Percentiles rank a stretch among this genome's conserved stretches.
These are phyloP conservation scores for Blepharisma stoltei DNA, from an alignment of 73 alveolate genomes.

Conservation along the genomic window DNA sequence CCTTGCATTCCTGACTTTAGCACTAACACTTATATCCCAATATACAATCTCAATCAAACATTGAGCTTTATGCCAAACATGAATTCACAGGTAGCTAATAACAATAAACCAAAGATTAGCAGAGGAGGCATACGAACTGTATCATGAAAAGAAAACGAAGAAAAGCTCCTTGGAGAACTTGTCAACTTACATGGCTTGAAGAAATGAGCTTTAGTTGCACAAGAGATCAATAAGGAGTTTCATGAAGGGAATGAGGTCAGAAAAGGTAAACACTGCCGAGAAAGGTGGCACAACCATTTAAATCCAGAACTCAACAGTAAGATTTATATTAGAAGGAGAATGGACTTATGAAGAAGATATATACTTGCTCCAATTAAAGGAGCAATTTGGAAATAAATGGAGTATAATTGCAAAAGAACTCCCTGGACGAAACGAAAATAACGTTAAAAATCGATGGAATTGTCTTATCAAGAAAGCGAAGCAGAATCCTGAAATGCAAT, in stretches of 20 bases:
- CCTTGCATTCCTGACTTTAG: too few relatives aligned
- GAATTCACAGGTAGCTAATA: too few relatives aligned
- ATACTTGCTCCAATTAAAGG: slow-evolving; percentile 59
- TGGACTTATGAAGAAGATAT: slow-evolving; percentile 85
- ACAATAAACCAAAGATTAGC: too few relatives aligned
- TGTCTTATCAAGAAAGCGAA: too few relatives aligned
- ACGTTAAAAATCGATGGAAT: slow-evolving; percentile 63
- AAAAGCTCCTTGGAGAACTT: slow-evolving; percentile 18
- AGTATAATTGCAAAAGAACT: slow-evolving; percentile 58
- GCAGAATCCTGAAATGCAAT: too few relatives aligned
- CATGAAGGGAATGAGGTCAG: slow-evolving; percentile 29
- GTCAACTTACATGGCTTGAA: slow-evolving; percentile 32
- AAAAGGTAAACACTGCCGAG: slow-evolving; percentile 89
- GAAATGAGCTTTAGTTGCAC: slow-evolving; percentile 47
- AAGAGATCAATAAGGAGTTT: slow-evolving; percentile 17
- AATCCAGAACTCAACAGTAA: slow-evolving; percentile 70
- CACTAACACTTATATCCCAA: too few relatives aligned
- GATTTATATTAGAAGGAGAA: slow-evolving; percentile 47
- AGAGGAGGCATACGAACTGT: too few relatives aligned
- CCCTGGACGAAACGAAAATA: slow-evolving; percentile 74
- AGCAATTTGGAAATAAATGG: slow-evolving; percentile 88
- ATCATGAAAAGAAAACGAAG: slow-evolving; percentile 33
- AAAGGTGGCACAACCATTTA: slow-evolving; percentile 84
- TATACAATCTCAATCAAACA: too few relatives aligned
- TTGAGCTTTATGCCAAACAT: too few relatives aligned